Evolutionary conservation across 306 rosid species (phyloP), one percentile per base, ranked within the genome.

Genomic region (Cicer chorassanicum): DNA sequence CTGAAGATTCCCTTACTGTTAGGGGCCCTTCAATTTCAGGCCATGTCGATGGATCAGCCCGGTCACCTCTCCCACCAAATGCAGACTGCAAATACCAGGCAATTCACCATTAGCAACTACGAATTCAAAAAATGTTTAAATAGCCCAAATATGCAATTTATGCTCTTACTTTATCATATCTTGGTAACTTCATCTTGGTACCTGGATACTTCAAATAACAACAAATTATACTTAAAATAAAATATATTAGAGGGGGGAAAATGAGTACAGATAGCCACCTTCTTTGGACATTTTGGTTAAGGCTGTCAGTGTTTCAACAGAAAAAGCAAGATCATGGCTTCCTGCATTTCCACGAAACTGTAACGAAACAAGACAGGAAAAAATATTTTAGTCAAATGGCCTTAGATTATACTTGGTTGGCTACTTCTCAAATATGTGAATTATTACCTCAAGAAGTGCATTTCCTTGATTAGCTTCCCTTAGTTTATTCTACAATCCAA

Each of bases 261-360:
- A 54, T 57, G 64, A 65, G 34, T 38, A 41, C 29, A 72, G 68
- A 77, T 71, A 83, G 72, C 64, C 81, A 90, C 99, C 97, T 82
- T 94, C 96, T 80, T 61, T 87, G 72, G 88, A 87, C 89, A 94
- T 29, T 63, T 87, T 84, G 82, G 75, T 73, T 65, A 94, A 57
- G 53, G 88, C 75, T 40, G 85, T 76, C 68, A 92, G 68, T n/a
- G 93, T 87, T 89, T 94, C 89, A 15, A 90, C 81, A 39, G 95
- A 90, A 46, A 94, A 64, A 15, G 85, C 46, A 84, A 94, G 97
- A 85, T 94, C 97, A 53, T 94, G 99, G 83, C 96, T 94, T 60
- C 99, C 98, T 14, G 98, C 97, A 80, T 86, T 94, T 85, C 97
- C 96, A 5, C 97, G 95, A 13, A 62, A 81, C 97, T 94, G 65